A percentile compares a stretch with the other conserved stretches of the same genome.
These are phyloP conservation scores for Penicillium psychrosexuale DNA, from an alignment of 2,329 filamentous ascomycete genomes.

Conservation along the genomic window DNA sequence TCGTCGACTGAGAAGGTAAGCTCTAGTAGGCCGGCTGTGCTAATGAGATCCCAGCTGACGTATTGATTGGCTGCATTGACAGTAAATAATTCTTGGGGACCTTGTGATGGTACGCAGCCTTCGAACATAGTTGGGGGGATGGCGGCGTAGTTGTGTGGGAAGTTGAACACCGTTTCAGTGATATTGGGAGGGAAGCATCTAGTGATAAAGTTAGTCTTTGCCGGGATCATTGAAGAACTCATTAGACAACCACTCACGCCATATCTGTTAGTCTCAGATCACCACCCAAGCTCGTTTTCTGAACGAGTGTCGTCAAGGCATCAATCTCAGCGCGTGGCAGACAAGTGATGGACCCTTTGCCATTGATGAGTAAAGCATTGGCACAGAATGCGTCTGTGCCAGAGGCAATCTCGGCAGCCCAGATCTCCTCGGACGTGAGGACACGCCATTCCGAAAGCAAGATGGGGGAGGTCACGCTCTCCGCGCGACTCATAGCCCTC, in stretches of 20 bases:
- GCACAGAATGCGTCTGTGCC: constrained; percentile 52
- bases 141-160: constrained; percentile 17
- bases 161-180: constrained; percentile 16
- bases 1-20: constrained; percentile 45
- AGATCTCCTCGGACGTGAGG: constrained; percentile 50
- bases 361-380: constrained; percentile 61
- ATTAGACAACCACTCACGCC: constrained; percentile 19
- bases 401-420: constrained; percentile 28
- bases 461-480: constrained; percentile 47
- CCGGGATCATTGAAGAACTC: neutral
- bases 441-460: constrained; percentile 58
- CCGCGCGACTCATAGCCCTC: constrained; percentile 50
- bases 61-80: constrained; percentile 36
- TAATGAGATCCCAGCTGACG: constrained; percentile 41
- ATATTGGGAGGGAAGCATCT: constrained; percentile 28
- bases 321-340: constrained; percentile 25
- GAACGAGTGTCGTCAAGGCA: constrained; percentile 30
- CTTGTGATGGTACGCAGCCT: constrained; percentile 26
- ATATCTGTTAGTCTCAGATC: constrained; percentile 25
- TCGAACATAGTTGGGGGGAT: constrained; percentile 22
- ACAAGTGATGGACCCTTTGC: constrained; percentile 44
- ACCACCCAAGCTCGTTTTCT: constrained; percentile 18
- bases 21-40: constrained; percentile 30
- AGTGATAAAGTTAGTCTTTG: neutral
- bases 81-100: constrained; percentile 27